Conservation (phyloP, 1,284 basidiomycete species). For the Salmacisia buchloeana region DNA sequence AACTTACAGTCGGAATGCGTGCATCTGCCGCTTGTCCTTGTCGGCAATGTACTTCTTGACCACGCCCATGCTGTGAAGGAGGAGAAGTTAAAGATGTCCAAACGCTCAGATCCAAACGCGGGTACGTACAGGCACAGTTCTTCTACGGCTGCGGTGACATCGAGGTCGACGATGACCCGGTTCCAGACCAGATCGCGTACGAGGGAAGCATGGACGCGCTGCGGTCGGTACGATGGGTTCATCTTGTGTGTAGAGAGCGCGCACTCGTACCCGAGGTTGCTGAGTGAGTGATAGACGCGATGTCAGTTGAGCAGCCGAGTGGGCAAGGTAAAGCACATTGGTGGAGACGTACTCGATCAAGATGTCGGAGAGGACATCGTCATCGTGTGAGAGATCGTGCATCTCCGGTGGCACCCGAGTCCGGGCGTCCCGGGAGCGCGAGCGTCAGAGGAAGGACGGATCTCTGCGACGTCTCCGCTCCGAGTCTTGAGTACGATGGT, state of each 20-base stretch:
- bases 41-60: constrained; percentile 36
- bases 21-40: constrained; percentile 37
- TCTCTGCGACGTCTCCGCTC: no score
- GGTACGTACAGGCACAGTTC: constrained; percentile 31
- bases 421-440: no score
- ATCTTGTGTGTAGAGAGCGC: constrained; percentile 50
- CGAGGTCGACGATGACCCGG: constrained; percentile 36
- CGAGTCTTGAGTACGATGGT: no score
- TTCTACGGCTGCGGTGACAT: constrained; percentile 35
- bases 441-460: no score
- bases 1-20: constrained; percentile 24
- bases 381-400: constrained; percentile 48
- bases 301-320: background rate
- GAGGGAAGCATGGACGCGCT: constrained; percentile 39
- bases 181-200: constrained; percentile 38
- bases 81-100: background rate
- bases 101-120: background rate
- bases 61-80: constrained; percentile 27
- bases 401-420: no score
- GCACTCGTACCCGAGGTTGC: constrained; percentile 47
- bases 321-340: background rate
- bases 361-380: constrained; percentile 49
- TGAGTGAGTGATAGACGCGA: background rate
- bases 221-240: constrained; percentile 44
- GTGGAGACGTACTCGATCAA: constrained; percentile 37